Evolutionary conservation across 2,329 filamentous ascomycete species (phyloP).

Genomic region (Colletotrichum aenigma): DNA sequence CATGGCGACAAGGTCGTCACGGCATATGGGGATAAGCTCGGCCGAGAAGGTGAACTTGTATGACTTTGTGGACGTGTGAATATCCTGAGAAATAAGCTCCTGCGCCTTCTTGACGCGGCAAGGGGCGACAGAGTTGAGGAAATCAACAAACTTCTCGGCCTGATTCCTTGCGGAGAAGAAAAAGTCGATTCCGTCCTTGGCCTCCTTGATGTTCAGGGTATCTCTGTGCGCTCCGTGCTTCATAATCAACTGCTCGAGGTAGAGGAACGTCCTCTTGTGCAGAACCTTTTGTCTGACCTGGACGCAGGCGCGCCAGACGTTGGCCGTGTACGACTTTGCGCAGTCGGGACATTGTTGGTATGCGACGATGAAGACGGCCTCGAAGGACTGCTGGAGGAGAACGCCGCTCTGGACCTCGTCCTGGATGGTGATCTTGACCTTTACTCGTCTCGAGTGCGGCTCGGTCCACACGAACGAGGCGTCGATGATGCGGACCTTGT

Average conservation of each 20-base stretch:
- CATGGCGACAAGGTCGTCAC: conserved; percentile 94
- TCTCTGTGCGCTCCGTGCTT: conserved; percentile 92
- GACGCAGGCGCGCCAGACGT: conserved; percentile 91
- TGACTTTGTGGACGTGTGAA: conserved; percentile 86
- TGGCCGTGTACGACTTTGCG: conserved; percentile 93
- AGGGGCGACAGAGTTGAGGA: conserved; percentile 81
- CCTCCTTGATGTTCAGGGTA: conserved; percentile 97
- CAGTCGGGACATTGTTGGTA: conserved; percentile 96
- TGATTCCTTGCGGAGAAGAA: conserved; percentile 90
- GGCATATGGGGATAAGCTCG: conserved; percentile 92
- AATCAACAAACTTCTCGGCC: conserved; percentile 91
- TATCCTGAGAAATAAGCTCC: conserved; percentile 91
- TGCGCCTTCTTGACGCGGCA: conserved; percentile 76
- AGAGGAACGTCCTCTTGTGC: conserved; percentile 79
- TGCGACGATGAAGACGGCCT: conserved; percentile 89
- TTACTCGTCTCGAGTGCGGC: conserved; percentile 89
- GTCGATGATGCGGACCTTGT: conserved; percentile 93
- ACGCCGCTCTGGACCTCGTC: conserved; percentile 66
- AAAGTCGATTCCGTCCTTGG: conserved; percentile 94
- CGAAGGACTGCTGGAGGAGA: conserved; percentile 88
- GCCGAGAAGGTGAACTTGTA: conserved; percentile 95
- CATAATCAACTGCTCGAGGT: conserved; percentile 91
- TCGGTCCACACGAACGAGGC: conserved; percentile 98
- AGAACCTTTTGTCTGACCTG: conserved; percentile 97
- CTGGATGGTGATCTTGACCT: conserved; percentile 95